Evolutionary conservation across 768 basidiomycete genomes (phyloP).

Genomic region (Serendipita sp.): DNA sequence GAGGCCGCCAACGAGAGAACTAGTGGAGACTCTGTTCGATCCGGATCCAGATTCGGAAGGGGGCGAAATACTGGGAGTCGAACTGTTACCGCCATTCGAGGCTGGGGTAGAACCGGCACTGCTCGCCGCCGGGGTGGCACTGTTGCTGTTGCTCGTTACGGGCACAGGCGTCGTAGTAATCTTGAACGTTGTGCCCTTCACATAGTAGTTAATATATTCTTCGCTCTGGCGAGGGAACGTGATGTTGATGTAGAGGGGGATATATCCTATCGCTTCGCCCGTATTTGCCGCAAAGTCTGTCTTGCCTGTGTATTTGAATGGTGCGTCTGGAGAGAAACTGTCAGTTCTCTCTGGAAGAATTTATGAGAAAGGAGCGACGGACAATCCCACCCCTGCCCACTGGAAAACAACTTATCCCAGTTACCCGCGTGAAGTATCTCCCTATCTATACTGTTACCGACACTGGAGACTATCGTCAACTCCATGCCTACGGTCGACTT

Average conservation of each 20-base stretch:
- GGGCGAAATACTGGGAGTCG: no score
- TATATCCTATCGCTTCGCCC: neutral
- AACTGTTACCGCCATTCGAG: no score
- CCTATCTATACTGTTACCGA: neutral
- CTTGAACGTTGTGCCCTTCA: neutral
- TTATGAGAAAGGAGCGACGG: neutral
- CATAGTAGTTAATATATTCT: neutral
- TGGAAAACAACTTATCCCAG: neutral
- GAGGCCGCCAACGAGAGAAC: no score
- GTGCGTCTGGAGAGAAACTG: neutral
- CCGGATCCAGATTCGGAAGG: no score
- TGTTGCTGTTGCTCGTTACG: no score
- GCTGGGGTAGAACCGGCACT: no score
- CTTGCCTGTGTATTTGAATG: neutral
- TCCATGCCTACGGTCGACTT: neutral
- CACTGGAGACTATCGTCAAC: neutral
- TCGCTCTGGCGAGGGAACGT: neutral
- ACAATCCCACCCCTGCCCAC: neutral
- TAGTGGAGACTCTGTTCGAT: no score
- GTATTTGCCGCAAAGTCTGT: neutral
- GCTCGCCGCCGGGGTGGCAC: no score
- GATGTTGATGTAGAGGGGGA: neutral
- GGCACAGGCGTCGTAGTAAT: neutral
- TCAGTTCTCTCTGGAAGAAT: neutral
- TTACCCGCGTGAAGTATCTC: neutral